Conservation (phyloP, 2,329 filamentous ascomycete genomes). For the Fusarium metavorans region DNA sequence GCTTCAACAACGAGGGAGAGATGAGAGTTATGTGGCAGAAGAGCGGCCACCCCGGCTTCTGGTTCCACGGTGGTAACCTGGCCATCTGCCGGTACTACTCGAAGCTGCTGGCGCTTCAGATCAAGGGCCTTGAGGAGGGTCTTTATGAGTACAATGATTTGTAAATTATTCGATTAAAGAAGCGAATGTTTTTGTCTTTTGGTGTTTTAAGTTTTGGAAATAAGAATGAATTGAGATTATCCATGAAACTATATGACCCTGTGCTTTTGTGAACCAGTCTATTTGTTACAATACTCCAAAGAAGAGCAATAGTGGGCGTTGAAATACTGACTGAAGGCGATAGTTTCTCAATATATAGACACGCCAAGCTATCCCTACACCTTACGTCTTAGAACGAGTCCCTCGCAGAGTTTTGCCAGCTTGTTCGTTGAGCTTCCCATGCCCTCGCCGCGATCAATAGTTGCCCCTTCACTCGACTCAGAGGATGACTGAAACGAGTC, state of each 20-base stretch:
- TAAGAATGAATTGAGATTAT: not conserved
- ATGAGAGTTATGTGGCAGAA: conserved; percentile 68
- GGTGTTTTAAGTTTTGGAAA: not conserved
- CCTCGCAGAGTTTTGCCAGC: not conserved
- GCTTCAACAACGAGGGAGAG: conserved; percentile 69
- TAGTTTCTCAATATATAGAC: too few species aligned
- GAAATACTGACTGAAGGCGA: too few species aligned
- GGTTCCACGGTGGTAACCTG: conserved; percentile 75
- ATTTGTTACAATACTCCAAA: not conserved
- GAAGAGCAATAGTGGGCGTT: too few species aligned
- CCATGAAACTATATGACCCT: too few species aligned
- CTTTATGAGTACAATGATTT: conserved; percentile 51
- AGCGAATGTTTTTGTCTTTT: not conserved
- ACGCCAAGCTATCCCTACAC: not conserved
- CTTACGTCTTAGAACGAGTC: not conserved
- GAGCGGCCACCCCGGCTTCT: conserved; percentile 73
- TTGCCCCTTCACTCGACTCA: not conserved
- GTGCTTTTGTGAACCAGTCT: not conserved
- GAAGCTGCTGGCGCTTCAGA: conserved; percentile 64
- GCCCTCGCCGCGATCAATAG: not conserved
- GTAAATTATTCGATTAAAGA: not conserved
- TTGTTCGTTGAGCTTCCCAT: not conserved
- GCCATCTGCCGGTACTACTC: conserved; percentile 73
- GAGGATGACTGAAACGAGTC: not conserved
- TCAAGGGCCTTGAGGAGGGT: conserved; percentile 59